A percentile compares a stretch with the other conserved stretches of the same genome.
These are phyloP conservation scores for Neopestalotiopsis sp. DNA, from an alignment of 2,329 filamentous ascomycete genomes.

Conservation along the genomic window DNA sequence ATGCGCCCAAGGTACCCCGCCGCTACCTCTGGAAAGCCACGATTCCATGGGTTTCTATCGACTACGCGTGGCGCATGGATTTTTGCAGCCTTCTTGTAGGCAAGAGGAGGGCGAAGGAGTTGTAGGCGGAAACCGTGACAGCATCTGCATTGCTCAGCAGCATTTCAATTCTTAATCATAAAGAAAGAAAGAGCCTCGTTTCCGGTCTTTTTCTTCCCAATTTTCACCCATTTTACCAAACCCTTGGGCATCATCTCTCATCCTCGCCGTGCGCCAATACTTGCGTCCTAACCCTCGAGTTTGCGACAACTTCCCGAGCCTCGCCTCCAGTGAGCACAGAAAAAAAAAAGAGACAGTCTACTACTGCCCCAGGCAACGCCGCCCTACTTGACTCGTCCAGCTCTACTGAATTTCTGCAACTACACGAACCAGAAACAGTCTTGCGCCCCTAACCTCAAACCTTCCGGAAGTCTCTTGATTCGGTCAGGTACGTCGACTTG, in stretches of 20 bases:
- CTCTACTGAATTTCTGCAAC: slow-evolving; percentile 11
- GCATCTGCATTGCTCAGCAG: slow-evolving; percentile 19
- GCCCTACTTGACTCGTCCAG: slow-evolving; percentile 5
- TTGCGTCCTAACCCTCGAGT: background rate
- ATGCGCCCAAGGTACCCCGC: slow-evolving; percentile 16
- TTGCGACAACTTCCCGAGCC: slow-evolving; percentile 1
- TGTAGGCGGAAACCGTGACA: slow-evolving; percentile 12
- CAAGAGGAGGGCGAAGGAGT: slow-evolving; percentile 8
- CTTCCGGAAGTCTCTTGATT: slow-evolving; percentile 4
- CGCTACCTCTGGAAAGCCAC: slow-evolving; percentile 34
- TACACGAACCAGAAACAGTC: background rate
- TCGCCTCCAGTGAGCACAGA: background rate
- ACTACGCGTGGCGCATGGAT: slow-evolving; percentile 34
- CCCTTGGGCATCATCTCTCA: background rate
- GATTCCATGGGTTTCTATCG: slow-evolving; percentile 43
- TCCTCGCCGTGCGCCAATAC: background rate
- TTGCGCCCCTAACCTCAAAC: background rate
- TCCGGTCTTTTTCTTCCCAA: background rate
- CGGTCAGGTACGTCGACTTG: slow-evolving; percentile 1
- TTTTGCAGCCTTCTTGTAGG: slow-evolving; percentile 33
- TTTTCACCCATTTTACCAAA: background rate
- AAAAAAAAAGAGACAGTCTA: slow-evolving; percentile 8
- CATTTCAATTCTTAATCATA: background rate
- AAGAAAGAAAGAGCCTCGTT: background rate
- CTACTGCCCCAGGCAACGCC: slow-evolving; percentile 1